Conservation (phyloP, 208 protist genomes). For the Naegleria gruberi region DNA sequence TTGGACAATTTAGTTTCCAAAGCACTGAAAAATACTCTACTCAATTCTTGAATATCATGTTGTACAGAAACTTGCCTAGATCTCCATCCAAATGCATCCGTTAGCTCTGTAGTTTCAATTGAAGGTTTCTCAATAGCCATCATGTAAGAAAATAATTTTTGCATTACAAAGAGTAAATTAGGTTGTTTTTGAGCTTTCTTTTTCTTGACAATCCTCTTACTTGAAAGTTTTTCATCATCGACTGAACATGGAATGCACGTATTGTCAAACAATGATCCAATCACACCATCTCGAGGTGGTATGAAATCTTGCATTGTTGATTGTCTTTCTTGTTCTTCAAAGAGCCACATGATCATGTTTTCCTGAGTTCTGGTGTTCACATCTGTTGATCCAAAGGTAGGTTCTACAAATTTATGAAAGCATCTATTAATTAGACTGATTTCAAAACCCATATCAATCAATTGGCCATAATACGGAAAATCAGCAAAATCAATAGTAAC, state of each 20-base stretch:
- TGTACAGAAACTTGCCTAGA: not conserved
- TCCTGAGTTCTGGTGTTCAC: not conserved
- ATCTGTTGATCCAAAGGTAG: not conserved
- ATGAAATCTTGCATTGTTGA: not conserved
- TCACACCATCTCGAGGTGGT: not conserved
- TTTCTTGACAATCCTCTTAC: not conserved
- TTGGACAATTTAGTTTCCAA: not conserved
- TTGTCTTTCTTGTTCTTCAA: not conserved
- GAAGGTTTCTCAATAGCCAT: not conserved
- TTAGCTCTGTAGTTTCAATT: not conserved
- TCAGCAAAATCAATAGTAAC: not conserved
- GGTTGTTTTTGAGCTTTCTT: not conserved
- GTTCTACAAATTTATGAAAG: not conserved
- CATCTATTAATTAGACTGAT: not conserved
- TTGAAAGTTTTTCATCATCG: not conserved
- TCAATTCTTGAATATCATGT: slow-evolving; percentile 19
- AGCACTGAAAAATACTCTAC: not conserved
- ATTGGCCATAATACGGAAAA: not conserved
- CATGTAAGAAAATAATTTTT: not conserved
- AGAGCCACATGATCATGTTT: not conserved
- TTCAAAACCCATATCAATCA: not conserved
- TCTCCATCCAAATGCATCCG: slow-evolving; percentile 1
- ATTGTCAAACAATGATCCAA: not conserved
- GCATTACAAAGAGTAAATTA: not conserved
- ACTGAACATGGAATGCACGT: not conserved